Base-by-base conservation (phyloP, 176 grass and related monocot species). In the Phoenix roebelenii region DNA sequence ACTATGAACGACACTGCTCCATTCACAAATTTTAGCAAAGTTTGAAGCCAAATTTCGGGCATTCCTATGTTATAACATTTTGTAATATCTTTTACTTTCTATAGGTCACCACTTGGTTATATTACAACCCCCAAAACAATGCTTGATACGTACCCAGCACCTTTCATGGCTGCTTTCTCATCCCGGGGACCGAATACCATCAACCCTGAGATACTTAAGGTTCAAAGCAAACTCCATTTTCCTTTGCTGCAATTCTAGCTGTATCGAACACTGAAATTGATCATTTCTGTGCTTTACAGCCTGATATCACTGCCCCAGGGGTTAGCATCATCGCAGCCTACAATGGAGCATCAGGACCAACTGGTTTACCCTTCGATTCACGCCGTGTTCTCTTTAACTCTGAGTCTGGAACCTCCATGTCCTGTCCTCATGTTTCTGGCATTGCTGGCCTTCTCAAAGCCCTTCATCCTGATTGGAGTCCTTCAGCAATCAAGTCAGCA, bases 371-470 rank as follows among this genome's bases (percentile, higher is more conserved):
- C 72, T 91, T 91, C 30, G 92, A 97, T 65, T 59, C 61, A 16
- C 81, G 93, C 66, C 87, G 84, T 19, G 80, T 92, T 19, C 81
- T 76, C 58, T 98, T 92, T 76, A 98, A 92, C 80, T 66, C 87
- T 0, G 87, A 92, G 74, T 98, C 91, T 3, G 93, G 93, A 50
- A 98, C 93, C 26, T 98, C 87, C 58, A 98, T 98, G 87, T 88
- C 93, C 3, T 98, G 93, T 63, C 87, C 87, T 5, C 93, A 98
- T 74, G 60, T 98, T 56, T 75, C 81, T 16, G 93, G 93, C 66
- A 18, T 97, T 57, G 87, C 78, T 17, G 91, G 72, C 32, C 83
- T 96, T 61, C 80, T 90, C 69, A 96, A 85, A 74, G 77, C 80
- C 18, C 18, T 79, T 22, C 91, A 90, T 44, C 83, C 83, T 0